A percentile compares a stretch with the other conserved stretches of the same genome.
Evolutionary conservation across 345 rosid species (phyloP).

Genomic region (Salix caprea): DNA sequence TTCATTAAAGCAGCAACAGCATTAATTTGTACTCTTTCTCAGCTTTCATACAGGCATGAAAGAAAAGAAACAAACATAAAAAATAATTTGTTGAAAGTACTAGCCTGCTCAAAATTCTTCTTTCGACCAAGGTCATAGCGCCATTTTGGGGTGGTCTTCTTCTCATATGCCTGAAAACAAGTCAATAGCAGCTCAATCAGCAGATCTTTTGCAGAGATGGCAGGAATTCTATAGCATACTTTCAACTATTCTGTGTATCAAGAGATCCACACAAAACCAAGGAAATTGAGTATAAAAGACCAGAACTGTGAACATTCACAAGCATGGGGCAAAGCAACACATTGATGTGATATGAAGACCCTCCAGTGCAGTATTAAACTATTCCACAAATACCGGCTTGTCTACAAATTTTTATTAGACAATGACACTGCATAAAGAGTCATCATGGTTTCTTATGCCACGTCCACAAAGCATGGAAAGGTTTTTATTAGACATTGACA

Average conservation of each 20-base stretch:
- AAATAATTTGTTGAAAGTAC: constrained; percentile 2
- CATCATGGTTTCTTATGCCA: not conserved
- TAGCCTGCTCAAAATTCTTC: constrained; percentile 89
- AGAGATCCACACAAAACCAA: not conserved
- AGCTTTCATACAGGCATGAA: not conserved
- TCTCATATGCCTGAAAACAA: constrained; percentile 84
- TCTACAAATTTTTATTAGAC: not conserved
- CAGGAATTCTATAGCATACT: not conserved
- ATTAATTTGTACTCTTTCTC: not conserved
- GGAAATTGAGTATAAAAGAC: not conserved
- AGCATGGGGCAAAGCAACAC: not conserved
- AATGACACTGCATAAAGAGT: not conserved
- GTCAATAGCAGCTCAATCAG: constrained; percentile 8
- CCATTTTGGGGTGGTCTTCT: constrained; percentile 86
- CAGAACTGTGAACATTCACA: not conserved
- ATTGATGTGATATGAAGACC: not conserved
- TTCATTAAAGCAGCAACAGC: not conserved
- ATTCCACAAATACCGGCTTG: not conserved
- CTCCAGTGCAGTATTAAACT: not conserved
- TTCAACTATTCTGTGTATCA: not conserved
- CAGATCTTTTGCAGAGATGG: not conserved
- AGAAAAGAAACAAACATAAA: constrained; percentile 3
- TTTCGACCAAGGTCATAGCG: constrained; percentile 86
- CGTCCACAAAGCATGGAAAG: not conserved
- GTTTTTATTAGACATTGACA: not conserved